Conservation (phyloP, 805 yeast species). For the Lachancea fermentati region DNA sequence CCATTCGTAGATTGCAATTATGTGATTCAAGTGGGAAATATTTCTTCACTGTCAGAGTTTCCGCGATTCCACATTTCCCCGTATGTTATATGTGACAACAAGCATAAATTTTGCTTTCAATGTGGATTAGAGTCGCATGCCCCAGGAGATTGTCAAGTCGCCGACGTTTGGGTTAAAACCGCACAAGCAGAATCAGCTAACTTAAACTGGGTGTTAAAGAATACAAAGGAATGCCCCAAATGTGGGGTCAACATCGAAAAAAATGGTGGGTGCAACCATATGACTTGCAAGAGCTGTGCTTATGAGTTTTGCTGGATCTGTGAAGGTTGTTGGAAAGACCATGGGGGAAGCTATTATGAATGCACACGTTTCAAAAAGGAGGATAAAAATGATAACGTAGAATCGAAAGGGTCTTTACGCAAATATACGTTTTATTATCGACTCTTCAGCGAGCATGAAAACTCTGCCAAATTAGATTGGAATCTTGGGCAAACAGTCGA, state of each 20-base stretch:
- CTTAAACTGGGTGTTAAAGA: slow-evolving; percentile 75
- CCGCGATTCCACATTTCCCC: slow-evolving; percentile 41
- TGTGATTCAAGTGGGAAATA: slow-evolving; percentile 42
- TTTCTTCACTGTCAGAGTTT: slow-evolving; percentile 25
- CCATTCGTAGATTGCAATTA: slow-evolving; percentile 76
- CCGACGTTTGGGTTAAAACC: slow-evolving; percentile 66
- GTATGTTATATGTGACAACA: slow-evolving; percentile 58
- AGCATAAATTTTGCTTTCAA: slow-evolving; percentile 70
- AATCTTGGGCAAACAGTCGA: slow-evolving; percentile 59
- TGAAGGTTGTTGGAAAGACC: slow-evolving; percentile 65
- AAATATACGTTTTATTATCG: slow-evolving; percentile 39
- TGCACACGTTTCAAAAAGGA: slow-evolving; percentile 57
- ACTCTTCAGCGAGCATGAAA: slow-evolving; percentile 69
- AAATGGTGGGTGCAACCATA: slow-evolving; percentile 96
- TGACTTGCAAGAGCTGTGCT: slow-evolving; percentile 76
- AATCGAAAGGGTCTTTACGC: slow-evolving; percentile 34
- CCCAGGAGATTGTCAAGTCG: slow-evolving; percentile 76
- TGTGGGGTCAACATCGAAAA: slow-evolving; percentile 80
- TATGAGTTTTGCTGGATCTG: slow-evolving; percentile 95
- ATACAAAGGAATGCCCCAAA: slow-evolving; percentile 82
- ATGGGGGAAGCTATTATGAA: slow-evolving; percentile 56
- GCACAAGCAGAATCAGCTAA: slow-evolving; percentile 87
- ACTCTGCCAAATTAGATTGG: slow-evolving; percentile 67
- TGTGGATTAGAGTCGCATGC: slow-evolving; percentile 74
- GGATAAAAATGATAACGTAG: slow-evolving; percentile 30